Evolutionary conservation across 495 filamentous ascomycete genomes (phyloP).

Genomic region (Aspergillus asperescens): DNA sequence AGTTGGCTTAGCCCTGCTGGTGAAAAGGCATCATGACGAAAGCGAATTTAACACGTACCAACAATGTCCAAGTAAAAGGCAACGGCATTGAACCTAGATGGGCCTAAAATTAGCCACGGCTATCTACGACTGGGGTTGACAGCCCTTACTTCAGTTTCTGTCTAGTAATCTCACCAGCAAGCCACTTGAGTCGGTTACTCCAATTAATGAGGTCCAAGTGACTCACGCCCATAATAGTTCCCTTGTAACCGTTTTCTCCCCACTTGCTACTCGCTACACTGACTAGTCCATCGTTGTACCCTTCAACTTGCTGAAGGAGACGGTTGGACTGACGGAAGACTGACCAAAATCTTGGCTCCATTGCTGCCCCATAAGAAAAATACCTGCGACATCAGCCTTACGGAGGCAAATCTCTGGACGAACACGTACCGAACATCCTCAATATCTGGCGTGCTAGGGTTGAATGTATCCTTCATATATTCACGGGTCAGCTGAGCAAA

Average conservation of each 20-base stretch:
- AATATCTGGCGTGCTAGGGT: slow-evolving; percentile 68
- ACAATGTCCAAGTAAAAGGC: slow-evolving; percentile 91
- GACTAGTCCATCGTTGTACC: slow-evolving; percentile 88
- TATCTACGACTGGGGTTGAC: not conserved
- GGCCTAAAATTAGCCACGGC: slow-evolving; percentile 10
- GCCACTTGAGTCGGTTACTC: slow-evolving; percentile 78
- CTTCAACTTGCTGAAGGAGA: slow-evolving; percentile 66
- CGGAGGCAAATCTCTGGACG: not conserved
- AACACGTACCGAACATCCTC: slow-evolving; percentile 54
- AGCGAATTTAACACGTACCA: slow-evolving; percentile 41
- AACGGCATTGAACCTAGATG: slow-evolving; percentile 80
- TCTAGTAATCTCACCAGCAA: slow-evolving; percentile 61
- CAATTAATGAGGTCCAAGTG: slow-evolving; percentile 96
- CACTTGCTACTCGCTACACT: slow-evolving; percentile 79
- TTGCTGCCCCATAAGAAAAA: slow-evolving; percentile 83
- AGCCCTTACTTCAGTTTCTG: slow-evolving; percentile 56
- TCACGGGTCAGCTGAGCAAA: slow-evolving; percentile 77
- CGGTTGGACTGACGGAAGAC: slow-evolving; percentile 68
- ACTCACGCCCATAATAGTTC: slow-evolving; percentile 80
- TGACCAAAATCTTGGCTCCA: slow-evolving; percentile 61
- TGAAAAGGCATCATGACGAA: not conserved
- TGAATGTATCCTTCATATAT: slow-evolving; percentile 83
- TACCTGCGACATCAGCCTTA: slow-evolving; percentile 48
- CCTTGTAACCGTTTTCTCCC: slow-evolving; percentile 71
- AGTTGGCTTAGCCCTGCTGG: slow-evolving; percentile 7